Percentiles rank a stretch among this genome's conserved stretches.
These are phyloP conservation scores for Tolypocladium endophyticum DNA, from an alignment of 2,329 filamentous ascomycete genomes.

Conservation along the genomic window DNA sequence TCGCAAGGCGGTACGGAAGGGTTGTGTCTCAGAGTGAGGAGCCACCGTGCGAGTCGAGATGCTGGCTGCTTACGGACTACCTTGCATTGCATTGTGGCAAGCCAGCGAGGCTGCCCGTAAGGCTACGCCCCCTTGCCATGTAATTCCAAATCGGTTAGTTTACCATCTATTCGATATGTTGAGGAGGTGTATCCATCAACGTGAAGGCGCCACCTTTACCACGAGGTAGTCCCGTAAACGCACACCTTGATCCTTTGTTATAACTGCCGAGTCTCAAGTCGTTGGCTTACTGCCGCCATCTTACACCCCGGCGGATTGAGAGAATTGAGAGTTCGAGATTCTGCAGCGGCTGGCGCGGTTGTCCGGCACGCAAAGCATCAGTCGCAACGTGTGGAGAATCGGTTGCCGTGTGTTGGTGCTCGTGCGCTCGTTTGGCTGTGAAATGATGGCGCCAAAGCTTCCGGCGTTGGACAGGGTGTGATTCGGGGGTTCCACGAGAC, in stretches of 20 bases:
- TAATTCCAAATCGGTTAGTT: neutral
- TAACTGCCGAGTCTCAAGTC: neutral
- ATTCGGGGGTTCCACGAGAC: neutral
- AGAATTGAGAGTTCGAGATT: neutral
- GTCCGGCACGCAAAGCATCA: neutral
- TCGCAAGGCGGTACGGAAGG: neutral
- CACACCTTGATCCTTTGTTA: neutral
- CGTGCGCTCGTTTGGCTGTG: neutral
- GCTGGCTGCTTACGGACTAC: no score
- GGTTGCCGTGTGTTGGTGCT: neutral
- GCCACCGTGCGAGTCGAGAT: neutral
- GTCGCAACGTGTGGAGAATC: neutral
- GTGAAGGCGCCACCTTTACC: neutral
- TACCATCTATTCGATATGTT: neutral
- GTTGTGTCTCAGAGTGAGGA: neutral
- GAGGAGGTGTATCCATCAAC: neutral
- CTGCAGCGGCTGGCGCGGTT: neutral
- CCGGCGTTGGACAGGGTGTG: neutral
- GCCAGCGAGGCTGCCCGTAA: neutral
- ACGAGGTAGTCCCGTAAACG: neutral
- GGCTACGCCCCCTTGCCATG: neutral
- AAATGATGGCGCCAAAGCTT: neutral
- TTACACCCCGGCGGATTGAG: neutral
- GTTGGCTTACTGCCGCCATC: neutral
- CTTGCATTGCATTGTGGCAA: neutral